Conservation (phyloP, 305 asterid genomes). For the Rubia tinctorum region DNA sequence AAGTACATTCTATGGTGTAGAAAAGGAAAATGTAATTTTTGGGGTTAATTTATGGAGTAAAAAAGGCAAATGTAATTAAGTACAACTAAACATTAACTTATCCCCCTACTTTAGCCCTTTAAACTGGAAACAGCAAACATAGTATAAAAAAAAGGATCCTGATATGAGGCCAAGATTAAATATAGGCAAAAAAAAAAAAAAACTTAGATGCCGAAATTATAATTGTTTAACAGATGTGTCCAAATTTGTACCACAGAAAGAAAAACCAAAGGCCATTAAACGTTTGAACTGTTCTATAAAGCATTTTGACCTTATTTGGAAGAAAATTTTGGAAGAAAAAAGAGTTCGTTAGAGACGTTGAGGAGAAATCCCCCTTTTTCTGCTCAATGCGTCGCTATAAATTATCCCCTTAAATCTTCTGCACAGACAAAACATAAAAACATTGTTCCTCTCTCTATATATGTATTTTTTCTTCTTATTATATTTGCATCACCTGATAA, state of each 20-base stretch:
- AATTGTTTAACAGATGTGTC: not conserved
- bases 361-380: not conserved
- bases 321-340: not conserved
- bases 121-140: not conserved
- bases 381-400: not conserved
- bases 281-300: not conserved
- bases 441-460: not conserved
- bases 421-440: not conserved
- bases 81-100: no score
- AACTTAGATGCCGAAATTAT: not conserved
- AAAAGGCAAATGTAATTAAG: no score
- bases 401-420: not conserved
- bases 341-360: not conserved
- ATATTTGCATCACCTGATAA: not conserved
- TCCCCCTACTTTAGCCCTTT: not conserved
- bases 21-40: no score
- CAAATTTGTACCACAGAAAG: not conserved
- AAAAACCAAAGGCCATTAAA: not conserved
- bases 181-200: not conserved
- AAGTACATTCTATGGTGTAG: no score
- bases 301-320: not conserved
- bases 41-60: no score
- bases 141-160: not conserved
- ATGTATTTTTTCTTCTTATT: not conserved
- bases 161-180: not conserved